A percentile compares a stretch with the other conserved stretches of the same genome.
Evolutionary conservation across 495 filamentous ascomycete genomes (phyloP).

Genomic region (Neurospora africana): DNA sequence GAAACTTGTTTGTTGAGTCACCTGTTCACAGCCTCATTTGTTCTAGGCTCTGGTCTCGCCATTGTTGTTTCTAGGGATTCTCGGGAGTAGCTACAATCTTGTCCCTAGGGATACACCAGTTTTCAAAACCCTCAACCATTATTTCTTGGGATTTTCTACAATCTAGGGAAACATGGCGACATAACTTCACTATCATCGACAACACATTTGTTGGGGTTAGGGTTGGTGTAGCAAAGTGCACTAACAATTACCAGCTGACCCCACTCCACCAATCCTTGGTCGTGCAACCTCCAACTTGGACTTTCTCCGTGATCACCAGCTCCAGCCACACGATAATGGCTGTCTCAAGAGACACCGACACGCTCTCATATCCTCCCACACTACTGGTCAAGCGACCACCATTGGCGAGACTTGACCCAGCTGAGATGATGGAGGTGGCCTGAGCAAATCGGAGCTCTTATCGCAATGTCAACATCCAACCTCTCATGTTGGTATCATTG

Average conservation of each 20-base stretch:
- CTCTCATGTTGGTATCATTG: not conserved
- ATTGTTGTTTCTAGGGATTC: not conserved
- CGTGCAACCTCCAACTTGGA: not conserved
- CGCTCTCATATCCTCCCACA: not conserved
- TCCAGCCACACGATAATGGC: not conserved
- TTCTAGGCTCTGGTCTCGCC: not conserved
- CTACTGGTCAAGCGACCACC: not conserved
- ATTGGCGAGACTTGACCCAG: not conserved
- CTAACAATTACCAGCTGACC: not conserved
- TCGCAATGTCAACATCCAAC: not conserved
- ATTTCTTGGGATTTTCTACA: rapidly evolving
- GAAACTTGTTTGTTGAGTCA: not conserved
- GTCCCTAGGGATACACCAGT: too few species aligned
- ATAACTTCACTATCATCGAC: not conserved
- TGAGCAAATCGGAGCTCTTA: not conserved
- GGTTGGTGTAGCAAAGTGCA: rapidly evolving
- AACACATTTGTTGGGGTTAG: not conserved
- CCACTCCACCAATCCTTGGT: not conserved
- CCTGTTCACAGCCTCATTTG: not conserved
- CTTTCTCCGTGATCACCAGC: not conserved
- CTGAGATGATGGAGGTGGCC: not conserved
- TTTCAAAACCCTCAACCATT: not conserved
- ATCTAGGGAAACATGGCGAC: not conserved
- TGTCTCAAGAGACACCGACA: not conserved
- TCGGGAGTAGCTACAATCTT: not conserved